Evolutionary conservation across 2,329 filamentous ascomycete species (phyloP), one percentile per base, ranked within the genome.

Genomic region (Fusarium fracticaudum): DNA sequence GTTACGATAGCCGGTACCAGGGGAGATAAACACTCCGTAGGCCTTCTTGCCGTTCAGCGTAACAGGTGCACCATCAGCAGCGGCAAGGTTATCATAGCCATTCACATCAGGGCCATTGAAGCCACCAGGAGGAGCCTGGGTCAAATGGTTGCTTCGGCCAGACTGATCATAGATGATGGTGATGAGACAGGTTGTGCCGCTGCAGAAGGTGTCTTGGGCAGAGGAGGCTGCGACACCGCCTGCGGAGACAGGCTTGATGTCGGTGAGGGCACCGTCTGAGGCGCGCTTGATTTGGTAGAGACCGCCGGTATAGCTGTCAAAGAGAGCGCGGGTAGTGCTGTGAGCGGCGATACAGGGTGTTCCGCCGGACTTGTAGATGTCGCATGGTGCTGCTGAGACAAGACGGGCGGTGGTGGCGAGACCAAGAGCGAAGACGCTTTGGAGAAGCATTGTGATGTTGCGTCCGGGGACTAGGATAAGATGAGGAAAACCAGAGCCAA

Each of bases 121-220:
- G 2, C 90, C 90, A 0, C 87, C 86, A 0, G 89, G 88, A 18
- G 79, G 78, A 5, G 90, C 91, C 71, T 89, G 89, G 0, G 87
- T 91, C 7, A 92, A 88, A 75, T 92, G 88, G 71, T 92, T 92
- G 2, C 85, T 85, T 4, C 80, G 81, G 61, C 90, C 90, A 18
- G 90, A 91, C 80, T 92, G 91, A 78, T 92, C 91, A 77, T 92
- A 92, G 60, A 91, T 91, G 74, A 89, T 85, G 2, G 86, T 87
- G 77, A 92, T 92, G 31, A 91, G 82, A 76, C 91, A 92, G 18
- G 89, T 91, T 0, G 90, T 91, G 55, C 83, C 80, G 15, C 84
- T 79, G 75, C 91, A 92, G 80, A 92, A 92, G 2, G 82, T 73
- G 80, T 92, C 90, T 77, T 93, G 91, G 14, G 86, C 78, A 0